phyloP scores from a whole-genome alignment of 164 flowering plant species.

The Amborella trichopoda region DNA sequence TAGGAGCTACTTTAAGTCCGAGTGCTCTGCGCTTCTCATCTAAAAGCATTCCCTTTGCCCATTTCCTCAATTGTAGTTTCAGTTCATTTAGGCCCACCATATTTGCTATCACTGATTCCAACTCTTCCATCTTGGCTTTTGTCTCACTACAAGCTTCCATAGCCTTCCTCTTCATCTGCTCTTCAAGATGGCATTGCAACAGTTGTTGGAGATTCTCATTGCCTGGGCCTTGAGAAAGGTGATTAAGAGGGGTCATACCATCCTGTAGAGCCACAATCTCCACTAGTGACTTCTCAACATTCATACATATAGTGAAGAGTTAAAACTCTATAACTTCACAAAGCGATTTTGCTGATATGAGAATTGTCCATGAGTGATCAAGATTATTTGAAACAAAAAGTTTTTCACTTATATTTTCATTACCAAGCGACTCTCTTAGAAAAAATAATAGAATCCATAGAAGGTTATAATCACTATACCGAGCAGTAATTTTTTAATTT shows the following conservation, averaged over 20 bases:
- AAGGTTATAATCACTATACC: too few species aligned
- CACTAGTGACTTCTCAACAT: background rate
- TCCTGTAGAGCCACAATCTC: conserved; percentile 35
- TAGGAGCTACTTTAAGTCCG: conserved; percentile 68
- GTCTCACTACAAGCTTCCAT: conserved; percentile 77
- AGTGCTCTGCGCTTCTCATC: conserved; percentile 96
- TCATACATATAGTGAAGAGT: too few species aligned
- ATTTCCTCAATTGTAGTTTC: conserved; percentile 73
- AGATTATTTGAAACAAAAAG: too few species aligned
- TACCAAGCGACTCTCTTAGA: too few species aligned
- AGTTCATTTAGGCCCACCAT: conserved; percentile 86
- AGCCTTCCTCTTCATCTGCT: conserved; percentile 71
- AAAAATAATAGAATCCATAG: too few species aligned
- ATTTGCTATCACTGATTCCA: conserved; percentile 57
- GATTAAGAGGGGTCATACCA: conserved; percentile 76
- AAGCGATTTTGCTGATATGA: too few species aligned
- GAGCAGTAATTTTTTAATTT: background rate
- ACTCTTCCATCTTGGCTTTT: conserved; percentile 83
- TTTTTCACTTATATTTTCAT: too few species aligned
- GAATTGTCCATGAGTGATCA: too few species aligned
- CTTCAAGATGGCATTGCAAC: conserved; percentile 48
- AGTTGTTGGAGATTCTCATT: conserved; percentile 56
- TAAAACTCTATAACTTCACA: too few species aligned
- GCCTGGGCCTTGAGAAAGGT: conserved; percentile 67
- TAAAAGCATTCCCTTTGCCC: conserved; percentile 99